phyloP scores from a whole-genome alignment of 2,329 filamentous ascomycete species.

The Alternaria rosae region DNA sequence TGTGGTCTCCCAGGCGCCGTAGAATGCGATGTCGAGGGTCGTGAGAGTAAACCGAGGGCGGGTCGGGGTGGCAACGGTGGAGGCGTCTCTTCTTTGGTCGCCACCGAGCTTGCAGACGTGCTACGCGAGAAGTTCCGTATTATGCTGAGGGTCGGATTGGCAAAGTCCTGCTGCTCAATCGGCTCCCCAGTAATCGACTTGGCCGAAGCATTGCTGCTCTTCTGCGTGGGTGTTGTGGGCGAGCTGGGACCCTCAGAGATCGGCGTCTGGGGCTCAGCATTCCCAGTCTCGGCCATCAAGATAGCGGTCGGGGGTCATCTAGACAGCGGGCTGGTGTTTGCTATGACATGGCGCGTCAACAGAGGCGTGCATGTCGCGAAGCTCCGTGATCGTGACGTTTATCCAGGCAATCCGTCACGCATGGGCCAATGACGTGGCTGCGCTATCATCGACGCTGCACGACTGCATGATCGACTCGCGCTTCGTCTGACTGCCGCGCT shows the following conservation, averaged over 20 bases:
- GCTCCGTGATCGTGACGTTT: conserved; percentile 14
- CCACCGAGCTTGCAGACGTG: conserved; percentile 34
- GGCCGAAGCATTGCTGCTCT: conserved; percentile 39
- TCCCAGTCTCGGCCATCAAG: conserved; percentile 41
- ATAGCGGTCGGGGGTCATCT: conserved; percentile 26
- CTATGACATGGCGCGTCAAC: conserved; percentile 12
- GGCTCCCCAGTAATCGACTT: conserved; percentile 23
- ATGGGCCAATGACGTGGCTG: conserved; percentile 21
- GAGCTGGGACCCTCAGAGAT: conserved; percentile 22
- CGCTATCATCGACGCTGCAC: not conserved
- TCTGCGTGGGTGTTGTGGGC: conserved; percentile 48
- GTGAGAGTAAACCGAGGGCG: conserved; percentile 42
- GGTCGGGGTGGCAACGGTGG: conserved; percentile 66
- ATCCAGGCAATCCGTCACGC: conserved; percentile 12
- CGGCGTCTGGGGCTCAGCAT: conserved; percentile 32
- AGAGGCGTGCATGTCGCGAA: conserved; percentile 3
- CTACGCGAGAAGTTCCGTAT: conserved; percentile 38
- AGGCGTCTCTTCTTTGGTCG: conserved; percentile 56
- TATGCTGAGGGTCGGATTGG: conserved; percentile 44
- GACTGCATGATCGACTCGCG: not conserved
- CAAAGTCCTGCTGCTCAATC: conserved; percentile 41
- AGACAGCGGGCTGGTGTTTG: conserved; percentile 13
- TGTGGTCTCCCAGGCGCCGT: conserved; percentile 53
- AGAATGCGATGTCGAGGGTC: conserved; percentile 51
- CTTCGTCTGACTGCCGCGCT: not conserved